phyloP scores from a whole-genome alignment of 1,284 basidiomycete species.

The Sutorius eximius region DNA sequence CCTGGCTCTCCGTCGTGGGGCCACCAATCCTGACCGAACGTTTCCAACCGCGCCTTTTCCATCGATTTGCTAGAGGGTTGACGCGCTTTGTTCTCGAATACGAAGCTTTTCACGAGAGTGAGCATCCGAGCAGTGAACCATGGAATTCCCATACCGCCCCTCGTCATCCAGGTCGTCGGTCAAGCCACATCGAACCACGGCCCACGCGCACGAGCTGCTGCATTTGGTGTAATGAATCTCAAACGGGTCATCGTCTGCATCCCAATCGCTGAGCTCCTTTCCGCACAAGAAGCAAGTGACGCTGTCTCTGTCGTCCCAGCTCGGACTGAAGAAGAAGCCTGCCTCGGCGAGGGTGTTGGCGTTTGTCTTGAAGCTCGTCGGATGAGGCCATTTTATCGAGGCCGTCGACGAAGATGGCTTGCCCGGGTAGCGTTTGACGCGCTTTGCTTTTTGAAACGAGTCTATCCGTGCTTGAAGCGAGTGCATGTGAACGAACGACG shows the following conservation, averaged over 20 bases:
- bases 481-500: conserved; percentile 45
- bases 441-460: conserved; percentile 55
- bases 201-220: conserved; percentile 69
- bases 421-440: conserved; percentile 48
- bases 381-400: conserved; percentile 67
- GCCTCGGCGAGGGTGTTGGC: conserved; percentile 73
- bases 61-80: conserved; percentile 65
- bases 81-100: conserved; percentile 55
- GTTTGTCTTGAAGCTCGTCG: conserved; percentile 57
- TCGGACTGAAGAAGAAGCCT: conserved; percentile 78
- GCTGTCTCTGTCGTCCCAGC: conserved; percentile 60
- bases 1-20: conserved; percentile 64
- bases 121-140: background rate
- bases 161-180: conserved; percentile 52
- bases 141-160: conserved; percentile 49
- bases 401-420: conserved; percentile 39
- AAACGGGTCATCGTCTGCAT: conserved; percentile 76
- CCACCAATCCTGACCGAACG: conserved; percentile 68
- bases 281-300: conserved; percentile 77
- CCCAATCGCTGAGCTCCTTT: conserved; percentile 79
- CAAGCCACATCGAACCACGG: conserved; percentile 68
- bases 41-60: conserved; percentile 67
- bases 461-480: conserved; percentile 53
- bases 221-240: conserved; percentile 72
- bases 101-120: conserved; percentile 44